phyloP scores from a whole-genome alignment of 129 eudicot species.

The sunflower (Helianthus annuus) region HanXRQr2.0-SUNRISE NC_035441.2:112783663-112784162 shows the following conservation, averaged over 20 bases:
- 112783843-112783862: slow-evolving; percentile 58
- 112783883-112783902: slow-evolving; percentile 84
- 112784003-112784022: neutral
- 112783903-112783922: slow-evolving; percentile 57
- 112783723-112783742: neutral
- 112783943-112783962: slow-evolving; percentile 78
- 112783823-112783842: slow-evolving; percentile 64
- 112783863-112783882: slow-evolving; percentile 80
- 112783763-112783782: neutral
- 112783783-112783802: slow-evolving; percentile 54
- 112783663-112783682: slow-evolving; percentile 74
- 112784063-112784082: too few relatives aligned
- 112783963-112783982: slow-evolving; percentile 70
- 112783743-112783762: neutral
- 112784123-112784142: too few relatives aligned
- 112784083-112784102: too few relatives aligned
- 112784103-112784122: too few relatives aligned
- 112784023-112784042: too few relatives aligned
- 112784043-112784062: too few relatives aligned
- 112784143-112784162: too few relatives aligned
- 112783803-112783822: slow-evolving; percentile 71
- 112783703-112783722: slow-evolving; percentile 13
- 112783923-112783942: slow-evolving; percentile 81
- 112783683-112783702: slow-evolving; percentile 55
- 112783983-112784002: slow-evolving; percentile 81